These are phyloP conservation scores for Suillus alpinus DNA, from an alignment of 768 basidiomycete species.

Conservation along the genomic window DNA sequence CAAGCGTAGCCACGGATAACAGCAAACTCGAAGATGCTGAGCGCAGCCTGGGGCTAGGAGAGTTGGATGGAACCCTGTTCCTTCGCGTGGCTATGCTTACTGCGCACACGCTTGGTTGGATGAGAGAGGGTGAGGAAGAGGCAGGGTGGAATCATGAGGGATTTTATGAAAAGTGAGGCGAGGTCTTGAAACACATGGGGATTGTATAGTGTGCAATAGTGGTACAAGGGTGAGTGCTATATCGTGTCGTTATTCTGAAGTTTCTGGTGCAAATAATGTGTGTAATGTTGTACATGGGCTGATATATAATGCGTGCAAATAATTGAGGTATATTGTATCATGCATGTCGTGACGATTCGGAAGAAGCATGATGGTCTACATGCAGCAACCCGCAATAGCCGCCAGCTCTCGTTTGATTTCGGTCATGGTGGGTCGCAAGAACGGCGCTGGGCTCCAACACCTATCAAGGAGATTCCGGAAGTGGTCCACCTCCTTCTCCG, in stretches of 20 bases:
- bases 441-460: conserved; percentile 43
- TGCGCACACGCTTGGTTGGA: conserved; percentile 31
- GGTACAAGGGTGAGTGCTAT: conserved; percentile 3
- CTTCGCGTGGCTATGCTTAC: conserved; percentile 25
- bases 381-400: conserved; percentile 7
- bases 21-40: conserved; percentile 18
- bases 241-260: neutral
- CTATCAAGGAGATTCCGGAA: conserved; percentile 46
- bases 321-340: conserved; percentile 4
- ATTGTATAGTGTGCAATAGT: conserved; percentile 10
- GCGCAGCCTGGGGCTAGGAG: conserved; percentile 20
- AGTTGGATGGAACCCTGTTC: conserved; percentile 27
- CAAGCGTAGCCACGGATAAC: conserved; percentile 7
- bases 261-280: neutral
- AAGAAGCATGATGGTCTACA: neutral
- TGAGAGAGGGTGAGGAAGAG: conserved; percentile 30
- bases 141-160: conserved; percentile 30
- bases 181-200: neutral
- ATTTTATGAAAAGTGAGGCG: conserved; percentile 15
- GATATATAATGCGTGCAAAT: conserved; percentile 1
- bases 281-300: neutral
- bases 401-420: conserved; percentile 26
- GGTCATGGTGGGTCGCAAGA: conserved; percentile 42
- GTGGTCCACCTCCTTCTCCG: conserved; percentile 22
- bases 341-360: conserved; percentile 1